Evolutionary conservation across 1,139 yeast species (phyloP).

Genomic region (Geotrichum candidum): DNA sequence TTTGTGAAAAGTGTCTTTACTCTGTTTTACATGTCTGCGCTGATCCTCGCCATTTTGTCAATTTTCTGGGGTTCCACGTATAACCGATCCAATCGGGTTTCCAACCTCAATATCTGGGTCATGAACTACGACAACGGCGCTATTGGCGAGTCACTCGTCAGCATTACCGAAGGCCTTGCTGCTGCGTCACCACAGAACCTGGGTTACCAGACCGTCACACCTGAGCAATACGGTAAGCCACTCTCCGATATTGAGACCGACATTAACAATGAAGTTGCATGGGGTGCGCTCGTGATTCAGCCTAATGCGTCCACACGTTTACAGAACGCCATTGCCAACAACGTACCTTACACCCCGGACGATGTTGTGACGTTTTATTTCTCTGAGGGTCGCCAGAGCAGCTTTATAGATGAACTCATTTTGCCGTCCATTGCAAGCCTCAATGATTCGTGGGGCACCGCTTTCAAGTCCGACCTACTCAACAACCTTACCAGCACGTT

Average conservation of each 20-base stretch:
- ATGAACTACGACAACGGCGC: constrained; percentile 41
- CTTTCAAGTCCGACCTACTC: not conserved
- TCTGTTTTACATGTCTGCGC: constrained; percentile 8
- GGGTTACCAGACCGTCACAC: constrained; percentile 11
- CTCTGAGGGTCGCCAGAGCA: constrained; percentile 10
- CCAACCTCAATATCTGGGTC: constrained; percentile 43
- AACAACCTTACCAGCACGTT: not conserved
- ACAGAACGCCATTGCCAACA: constrained; percentile 9
- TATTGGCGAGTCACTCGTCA: constrained; percentile 44
- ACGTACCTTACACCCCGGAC: not conserved
- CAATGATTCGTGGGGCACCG: constrained; percentile 1
- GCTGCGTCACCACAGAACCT: not conserved
- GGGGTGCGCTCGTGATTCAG: constrained; percentile 22
- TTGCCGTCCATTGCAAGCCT: constrained; percentile 22
- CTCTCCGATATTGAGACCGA: constrained; percentile 8
- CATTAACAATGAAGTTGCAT: constrained; percentile 19
- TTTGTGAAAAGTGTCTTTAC: not conserved
- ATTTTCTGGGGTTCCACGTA: constrained; percentile 59
- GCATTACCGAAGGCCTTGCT: constrained; percentile 55
- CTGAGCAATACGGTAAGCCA: constrained; percentile 8
- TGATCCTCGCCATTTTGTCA: constrained; percentile 37
- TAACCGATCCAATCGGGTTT: constrained; percentile 37
- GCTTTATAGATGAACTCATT: not conserved
- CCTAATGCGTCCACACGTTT: constrained; percentile 23
- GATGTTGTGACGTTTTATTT: constrained; percentile 4